phyloP scores from a whole-genome alignment of 163 green algal species.

The Volvox carteri region DNA sequence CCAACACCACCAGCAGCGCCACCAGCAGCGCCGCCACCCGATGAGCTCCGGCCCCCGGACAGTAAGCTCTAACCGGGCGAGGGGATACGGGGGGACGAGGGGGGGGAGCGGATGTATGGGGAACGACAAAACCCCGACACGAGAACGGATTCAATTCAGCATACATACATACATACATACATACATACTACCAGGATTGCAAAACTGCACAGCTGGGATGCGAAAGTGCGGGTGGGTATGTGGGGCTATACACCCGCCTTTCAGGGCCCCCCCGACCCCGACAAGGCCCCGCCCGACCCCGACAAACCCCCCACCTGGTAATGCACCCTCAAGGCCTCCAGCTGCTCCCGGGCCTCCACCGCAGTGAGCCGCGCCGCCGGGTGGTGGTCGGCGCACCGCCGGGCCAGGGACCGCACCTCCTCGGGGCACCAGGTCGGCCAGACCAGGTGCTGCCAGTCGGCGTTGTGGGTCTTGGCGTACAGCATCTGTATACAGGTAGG shows the following conservation, averaged over 20 bases:
- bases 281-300: not conserved
- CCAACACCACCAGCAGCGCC: too few relatives aligned
- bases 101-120: too few relatives aligned
- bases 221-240: not conserved
- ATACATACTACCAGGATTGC: not conserved
- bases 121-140: too few relatives aligned
- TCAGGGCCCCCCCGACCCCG: not conserved
- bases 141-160: too few relatives aligned
- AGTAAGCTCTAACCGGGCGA: too few relatives aligned
- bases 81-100: too few relatives aligned
- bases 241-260: not conserved
- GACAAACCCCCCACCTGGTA: conserved; percentile 36
- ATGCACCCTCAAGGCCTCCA: not conserved
- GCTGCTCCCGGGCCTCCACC: conserved; percentile 5
- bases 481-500: conserved; percentile 11
- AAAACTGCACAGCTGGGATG: too few relatives aligned
- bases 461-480: conserved; percentile 47
- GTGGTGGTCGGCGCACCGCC: conserved; percentile 20
- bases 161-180: not conserved
- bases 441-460: conserved; percentile 41
- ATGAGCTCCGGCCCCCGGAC: too few relatives aligned
- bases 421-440: conserved; percentile 34
- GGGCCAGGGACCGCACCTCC: conserved; percentile 32
- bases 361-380: conserved; percentile 5
- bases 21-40: too few relatives aligned